Evolutionary conservation across 495 filamentous ascomycete genomes (phyloP).

Genomic region (Aspergillus taichungensis): DNA sequence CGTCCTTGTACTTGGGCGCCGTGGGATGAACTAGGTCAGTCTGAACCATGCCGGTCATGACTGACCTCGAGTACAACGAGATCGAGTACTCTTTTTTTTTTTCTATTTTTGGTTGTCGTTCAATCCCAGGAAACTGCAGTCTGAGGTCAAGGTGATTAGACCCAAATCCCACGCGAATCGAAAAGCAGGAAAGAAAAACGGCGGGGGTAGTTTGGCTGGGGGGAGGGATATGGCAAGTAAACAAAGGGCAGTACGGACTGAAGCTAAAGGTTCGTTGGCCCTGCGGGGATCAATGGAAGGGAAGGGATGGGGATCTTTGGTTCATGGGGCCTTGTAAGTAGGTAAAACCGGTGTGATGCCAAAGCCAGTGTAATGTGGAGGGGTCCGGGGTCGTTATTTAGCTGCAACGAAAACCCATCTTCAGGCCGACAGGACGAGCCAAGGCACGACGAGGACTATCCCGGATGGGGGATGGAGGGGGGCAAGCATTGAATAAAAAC

Average conservation of each 20-base stretch:
- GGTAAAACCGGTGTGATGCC: conserved; percentile 28
- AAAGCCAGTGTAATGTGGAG: conserved; percentile 27
- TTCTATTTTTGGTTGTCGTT: neutral
- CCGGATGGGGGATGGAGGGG: conserved; percentile 10
- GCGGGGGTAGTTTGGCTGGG: neutral
- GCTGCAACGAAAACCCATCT: conserved; percentile 31
- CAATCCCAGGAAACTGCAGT: too few species aligned
- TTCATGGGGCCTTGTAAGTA: conserved; percentile 23
- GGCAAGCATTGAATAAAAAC: neutral
- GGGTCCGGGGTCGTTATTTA: conserved; percentile 43
- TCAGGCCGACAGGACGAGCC: conserved; percentile 8
- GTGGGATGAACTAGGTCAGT: conserved; percentile 33
- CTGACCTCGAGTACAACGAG: conserved; percentile 17
- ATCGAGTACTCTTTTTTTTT: conserved; percentile 3
- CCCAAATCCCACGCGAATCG: neutral
- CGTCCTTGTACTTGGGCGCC: conserved; percentile 36
- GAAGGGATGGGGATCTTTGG: conserved; percentile 1
- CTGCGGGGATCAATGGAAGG: conserved; percentile 5
- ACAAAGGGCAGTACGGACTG: conserved; percentile 3
- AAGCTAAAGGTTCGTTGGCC: conserved; percentile 13
- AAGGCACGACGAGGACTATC: conserved; percentile 7
- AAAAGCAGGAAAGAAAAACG: conserved; percentile 2
- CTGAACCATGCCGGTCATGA: conserved; percentile 42
- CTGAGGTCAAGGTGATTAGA: too few species aligned
- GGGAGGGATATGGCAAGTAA: conserved; percentile 7